Evolutionary conservation across 2,329 filamentous ascomycete species (phyloP), one percentile per base, ranked within the genome.

Genomic region (Colletotrichum australisinense): DNA sequence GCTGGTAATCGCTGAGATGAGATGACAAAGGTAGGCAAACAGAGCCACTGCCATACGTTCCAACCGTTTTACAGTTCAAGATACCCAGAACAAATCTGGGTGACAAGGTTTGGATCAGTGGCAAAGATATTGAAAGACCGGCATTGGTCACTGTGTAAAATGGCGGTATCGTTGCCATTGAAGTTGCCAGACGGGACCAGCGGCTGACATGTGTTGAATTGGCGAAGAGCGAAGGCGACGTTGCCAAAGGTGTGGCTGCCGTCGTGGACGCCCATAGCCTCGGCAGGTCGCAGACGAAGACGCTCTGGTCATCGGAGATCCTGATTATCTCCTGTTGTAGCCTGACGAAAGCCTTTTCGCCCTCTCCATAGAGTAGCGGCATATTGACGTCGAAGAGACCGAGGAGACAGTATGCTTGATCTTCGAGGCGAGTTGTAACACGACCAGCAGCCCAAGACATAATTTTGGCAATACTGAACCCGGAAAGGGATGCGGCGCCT

Each of bases 371-470:
- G 0, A 83, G 74, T 26, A 83, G 74, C 6, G 80, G 78, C 80
- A 84, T 83, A 30, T 80, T 80, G 4, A 84, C 77, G 42, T 75
- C 77, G 28, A 82, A 83, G 3, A 84, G 74, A 1, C 82, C 82
- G 42, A 84, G 72, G 32, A 84, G 63, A 32, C 78, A 80, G 67
- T 83, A 84, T 0, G 82, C 81, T 53, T 76, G 73, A 71, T 84
- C 81, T 52, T 83, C 78, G 38, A 57, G 16, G 11, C 79, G 77
- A 1, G 74, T 78, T 4, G 80, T 82, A 55, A 78, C 67, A 19
- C 82, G 77, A 22, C 75, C 67, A 6, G 81, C 75, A n/a, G 80
- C 81, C 82, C 81, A 84, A 22, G 78, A 78, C 81, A 84, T 83
- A 60, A 79, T 76, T 55, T 77, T 72, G 19, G 82, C 81, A 60